Conservation (phyloP, 2,329 filamentous ascomycete species). For the Beauveria varroae region DNA sequence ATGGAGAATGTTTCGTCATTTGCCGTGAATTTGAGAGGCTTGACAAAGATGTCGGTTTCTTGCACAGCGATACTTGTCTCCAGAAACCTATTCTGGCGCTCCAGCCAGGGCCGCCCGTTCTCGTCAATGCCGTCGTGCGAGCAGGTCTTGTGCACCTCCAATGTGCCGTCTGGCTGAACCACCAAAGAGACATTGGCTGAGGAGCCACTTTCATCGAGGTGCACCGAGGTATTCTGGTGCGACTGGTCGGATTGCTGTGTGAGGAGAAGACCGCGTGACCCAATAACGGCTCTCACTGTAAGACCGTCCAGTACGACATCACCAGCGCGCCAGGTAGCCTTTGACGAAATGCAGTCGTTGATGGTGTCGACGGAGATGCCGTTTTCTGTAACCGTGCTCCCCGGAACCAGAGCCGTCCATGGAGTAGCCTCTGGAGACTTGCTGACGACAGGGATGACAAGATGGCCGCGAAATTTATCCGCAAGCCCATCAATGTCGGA, state of each 20-base stretch:
- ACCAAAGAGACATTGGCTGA: constrained; percentile 1
- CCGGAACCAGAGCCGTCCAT: neutral
- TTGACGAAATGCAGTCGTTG: neutral
- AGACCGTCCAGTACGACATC: neutral
- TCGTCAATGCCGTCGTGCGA: constrained; percentile 7
- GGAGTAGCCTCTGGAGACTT: neutral
- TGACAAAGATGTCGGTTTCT: constrained; percentile 6
- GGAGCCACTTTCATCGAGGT: constrained; percentile 7
- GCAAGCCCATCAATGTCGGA: constrained; percentile 1
- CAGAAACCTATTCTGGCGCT: constrained; percentile 1
- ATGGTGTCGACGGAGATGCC: neutral
- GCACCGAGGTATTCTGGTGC: neutral
- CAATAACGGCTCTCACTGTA: neutral
- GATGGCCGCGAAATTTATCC: constrained; percentile 3
- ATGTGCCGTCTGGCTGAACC: neutral
- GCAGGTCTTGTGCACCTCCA: constrained; percentile 6
- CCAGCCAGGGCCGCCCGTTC: constrained; percentile 5
- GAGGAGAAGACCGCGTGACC: neutral
- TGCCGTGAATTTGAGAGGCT: neutral
- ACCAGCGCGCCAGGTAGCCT: neutral
- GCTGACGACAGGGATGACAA: neutral
- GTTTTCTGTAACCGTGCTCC: neutral
- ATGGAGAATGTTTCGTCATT: neutral
- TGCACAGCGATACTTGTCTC: neutral
- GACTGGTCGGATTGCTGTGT: neutral